Conservation (phyloP, 495 filamentous ascomycete species). For the Penicillium paradoxum region DNA sequence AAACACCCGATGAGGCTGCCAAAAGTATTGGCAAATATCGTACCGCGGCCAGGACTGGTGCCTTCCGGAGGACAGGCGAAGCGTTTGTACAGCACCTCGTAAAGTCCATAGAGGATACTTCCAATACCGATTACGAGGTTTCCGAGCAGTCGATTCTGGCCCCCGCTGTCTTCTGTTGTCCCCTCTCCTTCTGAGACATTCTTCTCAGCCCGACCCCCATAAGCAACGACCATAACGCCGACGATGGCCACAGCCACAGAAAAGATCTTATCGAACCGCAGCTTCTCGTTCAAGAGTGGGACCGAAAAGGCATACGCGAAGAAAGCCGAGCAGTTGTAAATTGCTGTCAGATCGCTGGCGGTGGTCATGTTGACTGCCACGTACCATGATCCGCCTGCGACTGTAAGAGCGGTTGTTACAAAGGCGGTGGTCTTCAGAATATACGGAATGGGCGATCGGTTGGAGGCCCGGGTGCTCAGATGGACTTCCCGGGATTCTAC, state of each 20-base stretch:
- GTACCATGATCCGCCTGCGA: conserved; percentile 94
- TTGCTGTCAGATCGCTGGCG: conserved; percentile 87
- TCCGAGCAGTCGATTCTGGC: conserved; percentile 61
- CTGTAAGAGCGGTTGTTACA: conserved; percentile 78
- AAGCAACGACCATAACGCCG: conserved; percentile 88
- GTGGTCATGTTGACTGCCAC: conserved; percentile 89
- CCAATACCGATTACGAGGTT: conserved; percentile 93
- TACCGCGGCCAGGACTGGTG: conserved; percentile 68
- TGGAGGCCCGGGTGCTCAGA: conserved; percentile 41
- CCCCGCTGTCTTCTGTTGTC: conserved; percentile 44
- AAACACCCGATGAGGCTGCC: conserved; percentile 80
- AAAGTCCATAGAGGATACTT: conserved; percentile 90
- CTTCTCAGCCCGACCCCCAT: conserved; percentile 60
- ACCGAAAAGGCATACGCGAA: conserved; percentile 97
- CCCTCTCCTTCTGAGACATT: conserved; percentile 51
- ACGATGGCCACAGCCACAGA: conserved; percentile 80
- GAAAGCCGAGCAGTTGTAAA: conserved; percentile 98
- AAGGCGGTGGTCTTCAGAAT: conserved; percentile 72
- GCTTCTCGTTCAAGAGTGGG: conserved; percentile 75
- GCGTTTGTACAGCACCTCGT: conserved; percentile 94
- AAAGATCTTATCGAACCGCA: conserved; percentile 73
- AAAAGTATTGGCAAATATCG: conserved; percentile 90
- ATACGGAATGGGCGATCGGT: conserved; percentile 62
- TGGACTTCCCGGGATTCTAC: conserved; percentile 64
- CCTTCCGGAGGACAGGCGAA: conserved; percentile 90